phyloP scores from a whole-genome alignment of 495 filamentous ascomycete genomes.

The Neurospora sp. region DNA sequence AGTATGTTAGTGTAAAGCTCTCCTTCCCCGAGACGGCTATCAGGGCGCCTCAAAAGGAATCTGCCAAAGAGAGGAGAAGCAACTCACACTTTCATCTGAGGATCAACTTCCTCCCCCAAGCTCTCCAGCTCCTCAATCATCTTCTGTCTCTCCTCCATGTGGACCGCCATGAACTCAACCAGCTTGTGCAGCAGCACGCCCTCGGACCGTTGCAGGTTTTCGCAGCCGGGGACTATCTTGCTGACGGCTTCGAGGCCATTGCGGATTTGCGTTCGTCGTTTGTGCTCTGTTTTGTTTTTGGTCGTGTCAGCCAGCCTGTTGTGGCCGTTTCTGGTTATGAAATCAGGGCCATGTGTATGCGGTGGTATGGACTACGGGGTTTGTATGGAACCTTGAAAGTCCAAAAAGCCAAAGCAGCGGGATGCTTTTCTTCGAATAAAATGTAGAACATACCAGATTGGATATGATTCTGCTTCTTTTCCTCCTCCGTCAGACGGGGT shows the following conservation, averaged over 20 bases:
- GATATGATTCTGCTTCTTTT: constrained; percentile 90
- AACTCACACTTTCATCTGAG: constrained; percentile 12
- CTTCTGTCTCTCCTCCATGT: constrained; percentile 49
- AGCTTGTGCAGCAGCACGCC: constrained; percentile 70
- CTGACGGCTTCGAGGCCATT: constrained; percentile 79
- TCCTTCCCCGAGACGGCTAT: neutral
- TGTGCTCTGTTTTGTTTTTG: constrained; percentile 50
- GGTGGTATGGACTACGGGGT: neutral
- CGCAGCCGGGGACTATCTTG: constrained; percentile 70
- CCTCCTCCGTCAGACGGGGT: constrained; percentile 71
- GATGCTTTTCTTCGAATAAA: neutral
- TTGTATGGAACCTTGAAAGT: neutral
- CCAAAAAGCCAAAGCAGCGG: neutral
- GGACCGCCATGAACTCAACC: constrained; percentile 56
- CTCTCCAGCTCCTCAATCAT: constrained; percentile 35
- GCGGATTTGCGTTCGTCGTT: constrained; percentile 76
- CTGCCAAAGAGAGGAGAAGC: neutral
- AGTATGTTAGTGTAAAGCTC: neutral
- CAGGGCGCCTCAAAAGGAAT: neutral
- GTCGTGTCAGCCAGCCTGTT: neutral
- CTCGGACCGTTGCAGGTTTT: constrained; percentile 79
- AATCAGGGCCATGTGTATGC: neutral
- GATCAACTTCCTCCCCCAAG: constrained; percentile 12
- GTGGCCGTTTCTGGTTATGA: neutral
- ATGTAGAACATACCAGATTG: constrained; percentile 41